Evolutionary conservation across 2,329 filamentous ascomycete species (phyloP).

Genomic region (Penicillium frequentans): DNA sequence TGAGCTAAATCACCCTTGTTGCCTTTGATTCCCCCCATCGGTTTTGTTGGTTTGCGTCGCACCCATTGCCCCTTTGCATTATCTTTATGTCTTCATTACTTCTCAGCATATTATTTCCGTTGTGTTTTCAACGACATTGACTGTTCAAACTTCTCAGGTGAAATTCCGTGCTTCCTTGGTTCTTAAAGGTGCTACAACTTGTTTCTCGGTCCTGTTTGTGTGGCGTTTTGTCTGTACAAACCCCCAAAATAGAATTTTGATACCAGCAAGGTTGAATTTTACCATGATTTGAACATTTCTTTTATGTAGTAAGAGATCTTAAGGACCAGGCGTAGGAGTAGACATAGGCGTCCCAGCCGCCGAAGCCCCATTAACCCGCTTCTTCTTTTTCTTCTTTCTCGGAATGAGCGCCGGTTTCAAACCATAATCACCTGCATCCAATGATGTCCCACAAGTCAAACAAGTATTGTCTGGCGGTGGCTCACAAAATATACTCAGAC

Average conservation of each 20-base stretch:
- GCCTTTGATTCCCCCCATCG: neutral
- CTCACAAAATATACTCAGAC: constrained; percentile 87
- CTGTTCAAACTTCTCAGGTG: neutral
- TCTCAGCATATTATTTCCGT: neutral
- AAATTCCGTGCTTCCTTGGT: neutral
- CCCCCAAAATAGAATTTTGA: neutral
- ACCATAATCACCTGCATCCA: constrained; percentile 75
- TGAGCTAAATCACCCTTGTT: neutral
- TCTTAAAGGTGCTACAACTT: neutral
- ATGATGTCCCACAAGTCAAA: constrained; percentile 77
- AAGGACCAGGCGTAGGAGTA: constrained; percentile 43
- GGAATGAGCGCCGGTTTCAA: constrained; percentile 73
- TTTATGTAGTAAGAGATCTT: constrained; percentile 9
- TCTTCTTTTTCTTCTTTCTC: constrained; percentile 74
- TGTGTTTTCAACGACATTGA: neutral
- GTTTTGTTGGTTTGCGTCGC: neutral
- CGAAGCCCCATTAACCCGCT: constrained; percentile 48
- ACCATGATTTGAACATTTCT: neutral
- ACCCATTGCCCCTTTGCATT: neutral
- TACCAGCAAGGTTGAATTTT: neutral
- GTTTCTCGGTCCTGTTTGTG: neutral
- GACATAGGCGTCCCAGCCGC: constrained; percentile 63
- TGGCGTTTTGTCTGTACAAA: neutral
- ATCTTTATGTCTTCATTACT: neutral
- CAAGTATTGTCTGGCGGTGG: constrained; percentile 66